These are phyloP conservation scores for Haematococcus sp. DNA, from an alignment of 139 green algal genomes.

Conservation along the genomic window DNA sequence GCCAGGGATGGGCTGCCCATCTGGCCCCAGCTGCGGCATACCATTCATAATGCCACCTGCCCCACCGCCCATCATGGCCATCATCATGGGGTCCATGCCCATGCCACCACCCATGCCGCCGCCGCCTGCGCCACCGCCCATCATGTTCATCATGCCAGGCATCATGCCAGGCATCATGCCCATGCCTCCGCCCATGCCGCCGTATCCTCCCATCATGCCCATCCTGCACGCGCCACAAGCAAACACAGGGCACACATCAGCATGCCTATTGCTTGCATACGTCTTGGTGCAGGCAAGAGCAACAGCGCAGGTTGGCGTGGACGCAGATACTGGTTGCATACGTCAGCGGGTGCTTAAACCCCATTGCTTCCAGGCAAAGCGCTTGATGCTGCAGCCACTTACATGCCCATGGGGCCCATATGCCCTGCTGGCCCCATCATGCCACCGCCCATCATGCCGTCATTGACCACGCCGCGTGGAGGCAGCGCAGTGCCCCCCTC, in stretches of 20 bases:
- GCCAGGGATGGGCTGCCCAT: neutral
- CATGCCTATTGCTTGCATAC: too few relatives aligned
- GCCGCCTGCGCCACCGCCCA: neutral
- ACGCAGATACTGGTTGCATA: too few relatives aligned
- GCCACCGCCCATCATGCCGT: neutral
- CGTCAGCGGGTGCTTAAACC: too few relatives aligned
- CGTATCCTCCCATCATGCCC: neutral
- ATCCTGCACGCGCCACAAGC: too few relatives aligned
- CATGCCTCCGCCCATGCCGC: neutral
- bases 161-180: neutral
- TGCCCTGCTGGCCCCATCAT: neutral
- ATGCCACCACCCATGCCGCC: neutral
- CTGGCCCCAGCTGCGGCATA: neutral
- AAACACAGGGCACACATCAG: too few relatives aligned
- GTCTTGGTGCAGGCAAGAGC: too few relatives aligned
- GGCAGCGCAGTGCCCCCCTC: neutral
- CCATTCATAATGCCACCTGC: neutral
- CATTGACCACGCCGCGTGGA: neutral
- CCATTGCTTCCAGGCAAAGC: too few relatives aligned
- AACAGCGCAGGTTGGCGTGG: too few relatives aligned
- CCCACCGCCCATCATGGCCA: constrained; percentile 1
- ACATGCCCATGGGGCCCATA: too few relatives aligned
- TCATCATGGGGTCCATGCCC: neutral
- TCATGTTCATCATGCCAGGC: neutral
- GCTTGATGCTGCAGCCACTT: neutral